A percentile compares a stretch with the other conserved stretches of the same genome.
Conservation (phyloP, 1,284 basidiomycete genomes). For the Melampsora abietis-canadensis region DNA sequence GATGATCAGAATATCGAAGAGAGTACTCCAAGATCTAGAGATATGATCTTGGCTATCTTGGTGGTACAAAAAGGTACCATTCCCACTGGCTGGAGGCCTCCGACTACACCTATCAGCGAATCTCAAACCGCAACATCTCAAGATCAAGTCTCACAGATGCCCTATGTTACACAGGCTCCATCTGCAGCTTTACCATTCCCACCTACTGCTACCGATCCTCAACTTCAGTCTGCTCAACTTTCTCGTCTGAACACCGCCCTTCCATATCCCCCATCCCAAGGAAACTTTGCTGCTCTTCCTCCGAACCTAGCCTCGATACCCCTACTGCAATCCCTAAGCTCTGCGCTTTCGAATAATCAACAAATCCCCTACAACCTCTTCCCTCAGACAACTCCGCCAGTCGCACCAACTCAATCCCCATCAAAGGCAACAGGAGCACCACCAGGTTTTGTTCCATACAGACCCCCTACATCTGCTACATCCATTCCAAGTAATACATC, state of each 20-base stretch:
- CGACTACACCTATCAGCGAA: background rate
- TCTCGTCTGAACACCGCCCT: conserved; percentile 6
- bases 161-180: background rate
- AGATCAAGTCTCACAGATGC: background rate
- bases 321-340: conserved; percentile 29
- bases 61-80: conserved; percentile 67
- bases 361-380: conserved; percentile 22
- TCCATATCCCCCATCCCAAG: conserved; percentile 13
- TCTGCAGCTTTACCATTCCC: conserved; percentile 1
- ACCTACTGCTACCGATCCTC: background rate
- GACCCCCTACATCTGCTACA: background rate
- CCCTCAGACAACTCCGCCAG: conserved; percentile 12
- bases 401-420: background rate
- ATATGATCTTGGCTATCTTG: conserved; percentile 77
- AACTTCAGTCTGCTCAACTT: background rate
- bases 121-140: conserved; percentile 1
- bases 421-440: conserved; percentile 15
- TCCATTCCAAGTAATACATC: background rate
- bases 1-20: conserved; percentile 66
- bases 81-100: conserved; percentile 20
- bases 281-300: background rate
- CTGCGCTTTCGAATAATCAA: conserved; percentile 24
- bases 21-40: conserved; percentile 62
- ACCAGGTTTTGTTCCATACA: conserved; percentile 39
- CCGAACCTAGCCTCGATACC: conserved; percentile 23